These are phyloP conservation scores for Zygoascus tannicola DNA, from an alignment of 805 yeast genomes.

Conservation along the genomic window DNA sequence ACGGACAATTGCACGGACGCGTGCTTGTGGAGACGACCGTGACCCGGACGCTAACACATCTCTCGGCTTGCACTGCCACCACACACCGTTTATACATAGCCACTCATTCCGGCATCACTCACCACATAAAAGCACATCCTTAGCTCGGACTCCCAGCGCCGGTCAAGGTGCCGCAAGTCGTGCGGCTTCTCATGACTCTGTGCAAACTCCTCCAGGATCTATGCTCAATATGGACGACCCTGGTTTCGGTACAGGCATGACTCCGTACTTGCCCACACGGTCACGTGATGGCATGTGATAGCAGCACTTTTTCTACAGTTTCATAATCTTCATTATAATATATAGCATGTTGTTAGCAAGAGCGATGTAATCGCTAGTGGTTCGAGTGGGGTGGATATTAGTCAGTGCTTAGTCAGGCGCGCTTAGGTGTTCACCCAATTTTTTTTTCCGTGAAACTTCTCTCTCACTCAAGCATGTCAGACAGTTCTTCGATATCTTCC, in stretches of 20 bases:
- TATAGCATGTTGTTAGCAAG: no score
- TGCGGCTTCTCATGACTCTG: conserved; percentile 3
- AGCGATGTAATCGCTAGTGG: no score
- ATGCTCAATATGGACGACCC: conserved; percentile 15
- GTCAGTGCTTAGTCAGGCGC: no score
- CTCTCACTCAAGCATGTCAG: no score
- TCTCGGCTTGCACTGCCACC: not conserved
- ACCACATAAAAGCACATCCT: not conserved
- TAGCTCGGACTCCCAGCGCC: not conserved
- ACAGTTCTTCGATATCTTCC: no score
- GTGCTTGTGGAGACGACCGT: conserved; percentile 6
- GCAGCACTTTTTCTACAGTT: no score
- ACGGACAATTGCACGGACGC: conserved; percentile 16
- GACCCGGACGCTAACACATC: not conserved
- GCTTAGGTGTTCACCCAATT: no score
- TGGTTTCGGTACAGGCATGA: conserved; percentile 20
- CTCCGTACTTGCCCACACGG: conserved; percentile 19
- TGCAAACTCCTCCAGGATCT: conserved; percentile 20
- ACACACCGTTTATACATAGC: conserved; percentile 1
- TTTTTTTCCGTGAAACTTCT: no score
- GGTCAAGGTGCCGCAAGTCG: not conserved
- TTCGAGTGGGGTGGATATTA: no score
- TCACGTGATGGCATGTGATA: no score
- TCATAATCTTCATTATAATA: no score
- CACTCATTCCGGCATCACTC: conserved; percentile 4